phyloP scores from a whole-genome alignment of 1,284 basidiomycete genomes.

The Moesziomyces globuligerus region DNA sequence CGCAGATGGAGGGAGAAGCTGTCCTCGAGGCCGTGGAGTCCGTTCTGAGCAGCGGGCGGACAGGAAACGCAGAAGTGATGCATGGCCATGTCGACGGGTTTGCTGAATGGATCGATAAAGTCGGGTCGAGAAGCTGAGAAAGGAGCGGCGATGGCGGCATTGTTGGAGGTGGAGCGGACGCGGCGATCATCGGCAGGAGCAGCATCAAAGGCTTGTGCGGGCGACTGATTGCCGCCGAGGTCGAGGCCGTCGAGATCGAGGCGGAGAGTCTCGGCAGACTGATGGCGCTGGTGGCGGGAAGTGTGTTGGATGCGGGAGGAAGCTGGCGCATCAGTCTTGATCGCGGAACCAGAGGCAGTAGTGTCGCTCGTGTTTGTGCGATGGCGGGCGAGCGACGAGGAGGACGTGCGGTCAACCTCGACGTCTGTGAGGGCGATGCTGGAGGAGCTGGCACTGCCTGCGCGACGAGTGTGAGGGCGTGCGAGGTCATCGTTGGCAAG shows the following conservation, averaged over 20 bases:
- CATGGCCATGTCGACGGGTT: slow-evolving; percentile 2
- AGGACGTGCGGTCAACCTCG: too few relatives aligned
- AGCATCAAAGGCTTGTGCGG: not conserved
- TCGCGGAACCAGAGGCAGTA: not conserved
- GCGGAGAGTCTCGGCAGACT: slow-evolving; percentile 40
- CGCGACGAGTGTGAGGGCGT: not conserved
- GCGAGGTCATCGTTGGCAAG: not conserved
- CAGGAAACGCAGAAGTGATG: slow-evolving; percentile 11
- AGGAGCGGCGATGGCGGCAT: not conserved
- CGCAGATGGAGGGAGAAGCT: slow-evolving; percentile 58
- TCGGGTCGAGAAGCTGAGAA: slow-evolving; percentile 1
- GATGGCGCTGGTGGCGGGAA: slow-evolving; percentile 14
- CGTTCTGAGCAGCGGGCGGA: not conserved
- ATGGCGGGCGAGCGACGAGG: not conserved
- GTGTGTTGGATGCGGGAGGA: slow-evolving; percentile 1
- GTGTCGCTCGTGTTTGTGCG: not conserved
- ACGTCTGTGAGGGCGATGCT: not conserved
- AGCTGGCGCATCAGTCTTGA: not conserved
- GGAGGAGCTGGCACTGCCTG: slow-evolving; percentile 11
- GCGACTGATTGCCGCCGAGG: slow-evolving; percentile 36
- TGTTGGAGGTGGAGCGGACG: slow-evolving; percentile 32
- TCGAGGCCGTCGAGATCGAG: slow-evolving; percentile 59
- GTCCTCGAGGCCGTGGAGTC: slow-evolving; percentile 34
- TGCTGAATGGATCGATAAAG: slow-evolving; percentile 4
- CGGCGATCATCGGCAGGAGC: slow-evolving; percentile 1